Evolutionary conservation across 768 basidiomycete species (phyloP).

Genomic region (Baorangia bicolor): DNA sequence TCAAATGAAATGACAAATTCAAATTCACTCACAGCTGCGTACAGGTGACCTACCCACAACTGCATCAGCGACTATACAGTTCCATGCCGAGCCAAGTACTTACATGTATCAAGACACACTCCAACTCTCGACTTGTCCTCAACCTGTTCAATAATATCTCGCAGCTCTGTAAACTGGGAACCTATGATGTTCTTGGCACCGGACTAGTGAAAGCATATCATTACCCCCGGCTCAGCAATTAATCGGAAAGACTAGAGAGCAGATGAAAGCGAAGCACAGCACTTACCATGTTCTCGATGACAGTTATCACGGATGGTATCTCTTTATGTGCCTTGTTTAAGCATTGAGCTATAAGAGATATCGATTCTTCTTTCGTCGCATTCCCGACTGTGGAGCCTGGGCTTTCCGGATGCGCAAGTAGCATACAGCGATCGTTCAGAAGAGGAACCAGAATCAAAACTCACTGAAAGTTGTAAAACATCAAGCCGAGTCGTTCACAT

Average conservation of each 20-base stretch:
- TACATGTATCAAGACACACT: conserved; percentile 86
- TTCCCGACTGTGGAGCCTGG: conserved; percentile 83
- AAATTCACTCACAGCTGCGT: conserved; percentile 65
- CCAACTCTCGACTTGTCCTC: conserved; percentile 74
- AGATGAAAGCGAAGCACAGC: not conserved
- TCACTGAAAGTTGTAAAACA: conserved; percentile 83
- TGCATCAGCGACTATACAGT: not conserved
- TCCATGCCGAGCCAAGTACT: conserved; percentile 7
- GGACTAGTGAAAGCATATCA: conserved; percentile 44
- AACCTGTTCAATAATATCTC: conserved; percentile 65
- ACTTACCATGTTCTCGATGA: conserved; percentile 84
- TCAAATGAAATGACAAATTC: conserved; percentile 41
- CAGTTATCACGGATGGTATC: conserved; percentile 56
- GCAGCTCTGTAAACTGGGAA: conserved; percentile 64
- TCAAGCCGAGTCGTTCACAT: conserved; percentile 73
- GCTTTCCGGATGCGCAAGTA: conserved; percentile 34
- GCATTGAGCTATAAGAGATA: conserved; percentile 63
- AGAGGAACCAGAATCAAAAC: conserved; percentile 26
- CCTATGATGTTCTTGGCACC: conserved; percentile 81
- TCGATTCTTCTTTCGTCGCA: conserved; percentile 57
- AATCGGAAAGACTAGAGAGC: not conserved
- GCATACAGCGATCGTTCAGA: not conserved
- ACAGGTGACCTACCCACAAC: conserved; percentile 59
- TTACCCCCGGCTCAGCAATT: not conserved
- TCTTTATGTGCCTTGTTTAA: conserved; percentile 72